phyloP scores from a whole-genome alignment of 768 basidiomycete species.

The Melanogaster broomeanus region DNA sequence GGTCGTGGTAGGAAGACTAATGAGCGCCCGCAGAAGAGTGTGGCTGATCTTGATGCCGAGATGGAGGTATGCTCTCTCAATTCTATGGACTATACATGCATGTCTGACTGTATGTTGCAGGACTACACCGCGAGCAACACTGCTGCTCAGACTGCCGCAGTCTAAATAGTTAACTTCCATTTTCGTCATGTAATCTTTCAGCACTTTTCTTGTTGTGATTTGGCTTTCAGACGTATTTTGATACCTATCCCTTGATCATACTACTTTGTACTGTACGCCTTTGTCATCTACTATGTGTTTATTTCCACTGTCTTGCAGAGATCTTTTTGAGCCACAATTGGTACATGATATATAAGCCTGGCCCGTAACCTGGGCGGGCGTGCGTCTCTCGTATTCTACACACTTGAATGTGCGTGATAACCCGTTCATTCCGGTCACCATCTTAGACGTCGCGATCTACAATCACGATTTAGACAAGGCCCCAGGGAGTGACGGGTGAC shows the following conservation, averaged over 20 bases:
- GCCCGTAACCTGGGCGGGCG: too few relatives aligned
- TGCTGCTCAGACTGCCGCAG: slow-evolving; percentile 34
- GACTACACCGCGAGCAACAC: slow-evolving; percentile 66
- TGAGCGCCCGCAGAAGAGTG: slow-evolving; percentile 76
- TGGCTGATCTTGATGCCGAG: slow-evolving; percentile 93
- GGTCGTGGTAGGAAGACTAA: slow-evolving; percentile 43
- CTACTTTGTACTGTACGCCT: slow-evolving; percentile 22
- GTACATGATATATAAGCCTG: too few relatives aligned
- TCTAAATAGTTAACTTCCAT: slow-evolving; percentile 11
- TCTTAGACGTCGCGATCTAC: slow-evolving; percentile 7
- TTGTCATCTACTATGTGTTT: too few relatives aligned
- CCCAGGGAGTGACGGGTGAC: slow-evolving; percentile 72
- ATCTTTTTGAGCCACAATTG: too few relatives aligned
- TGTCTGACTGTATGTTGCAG: slow-evolving; percentile 34
- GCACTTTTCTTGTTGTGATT: slow-evolving; percentile 6
- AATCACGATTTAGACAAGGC: slow-evolving; percentile 68
- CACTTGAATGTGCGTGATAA: slow-evolving; percentile 71
- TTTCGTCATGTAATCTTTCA: slow-evolving; percentile 4
- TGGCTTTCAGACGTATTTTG: slow-evolving; percentile 15
- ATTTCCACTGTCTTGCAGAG: too few relatives aligned
- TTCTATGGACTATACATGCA: not conserved
- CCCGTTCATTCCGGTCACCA: not conserved
- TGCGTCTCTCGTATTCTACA: slow-evolving; percentile 88
- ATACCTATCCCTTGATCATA: slow-evolving; percentile 19
- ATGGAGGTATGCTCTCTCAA: slow-evolving; percentile 74